Conservation (phyloP, 768 basidiomycete genomes). For the Rhodotorula kratochvilovae region DNA sequence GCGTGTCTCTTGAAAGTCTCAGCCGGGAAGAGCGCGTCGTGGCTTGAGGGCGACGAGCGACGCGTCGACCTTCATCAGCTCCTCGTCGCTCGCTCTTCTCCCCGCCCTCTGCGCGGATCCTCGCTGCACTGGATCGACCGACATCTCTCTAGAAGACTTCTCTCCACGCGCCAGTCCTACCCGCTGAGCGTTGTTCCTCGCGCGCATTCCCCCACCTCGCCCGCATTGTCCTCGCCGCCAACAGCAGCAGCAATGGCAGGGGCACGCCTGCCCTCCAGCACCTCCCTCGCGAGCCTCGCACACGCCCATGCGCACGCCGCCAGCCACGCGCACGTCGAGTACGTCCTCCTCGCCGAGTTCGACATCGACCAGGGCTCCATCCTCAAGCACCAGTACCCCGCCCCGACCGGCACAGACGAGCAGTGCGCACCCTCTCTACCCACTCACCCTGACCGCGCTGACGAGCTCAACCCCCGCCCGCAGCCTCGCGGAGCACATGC, state of each 20-base stretch:
- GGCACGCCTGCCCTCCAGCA: neutral
- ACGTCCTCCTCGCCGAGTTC: slow-evolving; percentile 96
- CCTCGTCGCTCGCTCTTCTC: neutral
- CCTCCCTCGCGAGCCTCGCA: neutral
- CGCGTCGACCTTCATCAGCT: neutral
- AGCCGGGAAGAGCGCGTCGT: neutral
- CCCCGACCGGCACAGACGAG: slow-evolving; percentile 88
- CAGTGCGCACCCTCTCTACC: slow-evolving; percentile 58
- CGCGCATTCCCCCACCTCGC: neutral
- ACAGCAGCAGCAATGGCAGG: neutral
- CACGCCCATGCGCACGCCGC: neutral
- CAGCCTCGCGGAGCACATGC: slow-evolving; percentile 94
- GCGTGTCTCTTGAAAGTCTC: neutral
- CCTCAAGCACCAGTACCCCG: slow-evolving; percentile 91
- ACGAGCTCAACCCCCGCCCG: neutral
- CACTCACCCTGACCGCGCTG: neutral
- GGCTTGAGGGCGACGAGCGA: neutral
- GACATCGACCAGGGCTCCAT: slow-evolving; percentile 93
- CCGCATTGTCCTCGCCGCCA: too few species aligned
- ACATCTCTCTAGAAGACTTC: neutral
- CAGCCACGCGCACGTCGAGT: slow-evolving; percentile 46
- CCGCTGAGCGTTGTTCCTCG: too few species aligned
- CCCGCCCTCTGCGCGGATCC: neutral
- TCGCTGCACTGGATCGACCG: neutral
- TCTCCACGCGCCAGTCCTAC: neutral